A percentile compares a stretch with the other conserved stretches of the same genome.
Evolutionary conservation across 495 filamentous ascomycete genomes (phyloP).

Genomic region (Friedmanniomyces simplex): DNA sequence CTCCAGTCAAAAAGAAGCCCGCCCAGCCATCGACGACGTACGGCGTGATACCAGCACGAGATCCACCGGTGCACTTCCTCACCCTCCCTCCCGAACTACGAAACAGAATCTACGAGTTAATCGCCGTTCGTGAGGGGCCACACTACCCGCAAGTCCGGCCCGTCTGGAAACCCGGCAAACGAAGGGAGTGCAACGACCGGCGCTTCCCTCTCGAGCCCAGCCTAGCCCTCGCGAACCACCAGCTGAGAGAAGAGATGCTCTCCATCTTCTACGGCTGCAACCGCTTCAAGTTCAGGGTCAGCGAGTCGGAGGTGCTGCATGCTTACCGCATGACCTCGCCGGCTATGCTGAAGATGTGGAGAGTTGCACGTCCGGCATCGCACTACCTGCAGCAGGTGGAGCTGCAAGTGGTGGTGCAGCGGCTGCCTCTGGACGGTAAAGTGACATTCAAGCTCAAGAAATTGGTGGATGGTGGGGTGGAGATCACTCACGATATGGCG

Average conservation of each 20-base stretch:
- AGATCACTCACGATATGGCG: not conserved
- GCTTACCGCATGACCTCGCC: not conserved
- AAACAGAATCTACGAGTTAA: constrained; percentile 1
- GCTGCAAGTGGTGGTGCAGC: not conserved
- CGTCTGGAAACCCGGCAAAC: not conserved
- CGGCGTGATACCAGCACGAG: constrained; percentile 1
- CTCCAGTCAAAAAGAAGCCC: not conserved
- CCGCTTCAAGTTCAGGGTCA: not conserved
- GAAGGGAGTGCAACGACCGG: not conserved
- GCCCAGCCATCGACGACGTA: not conserved
- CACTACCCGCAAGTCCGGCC: not conserved
- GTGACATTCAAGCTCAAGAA: not conserved
- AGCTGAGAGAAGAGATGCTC: constrained; percentile 12
- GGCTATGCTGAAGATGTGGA: not conserved
- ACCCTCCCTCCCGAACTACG: constrained; percentile 1
- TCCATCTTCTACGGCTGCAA: constrained; percentile 15
- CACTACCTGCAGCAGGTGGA: not conserved
- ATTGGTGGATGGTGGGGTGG: not conserved
- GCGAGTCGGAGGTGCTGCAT: not conserved
- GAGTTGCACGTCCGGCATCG: not conserved
- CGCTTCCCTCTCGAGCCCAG: constrained; percentile 6
- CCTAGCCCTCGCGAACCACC: not conserved
- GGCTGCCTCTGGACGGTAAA: not conserved
- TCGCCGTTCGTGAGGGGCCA: not conserved
- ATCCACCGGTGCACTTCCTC: not conserved